phyloP scores from a whole-genome alignment of 83 land plant genomes.

The Picea engelmannii region DNA sequence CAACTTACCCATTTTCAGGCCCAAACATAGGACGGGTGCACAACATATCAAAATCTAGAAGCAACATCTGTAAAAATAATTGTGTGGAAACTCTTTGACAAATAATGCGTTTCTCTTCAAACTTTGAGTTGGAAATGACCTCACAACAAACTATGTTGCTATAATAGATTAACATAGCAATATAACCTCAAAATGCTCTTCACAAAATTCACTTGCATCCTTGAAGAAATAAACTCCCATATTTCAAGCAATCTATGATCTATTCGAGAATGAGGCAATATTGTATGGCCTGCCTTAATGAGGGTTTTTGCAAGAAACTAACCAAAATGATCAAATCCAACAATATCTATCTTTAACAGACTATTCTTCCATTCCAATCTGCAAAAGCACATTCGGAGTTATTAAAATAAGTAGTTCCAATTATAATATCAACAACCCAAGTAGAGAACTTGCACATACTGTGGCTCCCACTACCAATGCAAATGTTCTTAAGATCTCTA shows the following conservation, averaged over 20 bases:
- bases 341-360: too few relatives aligned
- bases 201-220: conserved; percentile 64
- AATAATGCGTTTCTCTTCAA: conserved; percentile 52
- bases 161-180: conserved; percentile 63
- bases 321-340: too few relatives aligned
- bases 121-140: conserved; percentile 39
- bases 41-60: conserved; percentile 27
- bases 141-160: conserved; percentile 42
- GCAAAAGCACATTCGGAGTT: not conserved
- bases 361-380: conserved; percentile 88
- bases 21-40: too few relatives aligned
- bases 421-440: conserved; percentile 55
- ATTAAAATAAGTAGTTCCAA: not conserved
- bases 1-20: conserved; percentile 55
- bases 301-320: too few relatives aligned
- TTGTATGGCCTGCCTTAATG: too few relatives aligned
- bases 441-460: too few relatives aligned
- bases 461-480: too few relatives aligned
- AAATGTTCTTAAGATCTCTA: too few relatives aligned
- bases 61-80: conserved; percentile 54
- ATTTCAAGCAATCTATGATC: too few relatives aligned
- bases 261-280: too few relatives aligned
- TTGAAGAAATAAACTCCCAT: conserved; percentile 21
- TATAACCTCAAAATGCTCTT: conserved; percentile 68
- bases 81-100: conserved; percentile 69